phyloP scores from a whole-genome alignment of 495 filamentous ascomycete genomes.

The Penicillium herquei region DNA sequence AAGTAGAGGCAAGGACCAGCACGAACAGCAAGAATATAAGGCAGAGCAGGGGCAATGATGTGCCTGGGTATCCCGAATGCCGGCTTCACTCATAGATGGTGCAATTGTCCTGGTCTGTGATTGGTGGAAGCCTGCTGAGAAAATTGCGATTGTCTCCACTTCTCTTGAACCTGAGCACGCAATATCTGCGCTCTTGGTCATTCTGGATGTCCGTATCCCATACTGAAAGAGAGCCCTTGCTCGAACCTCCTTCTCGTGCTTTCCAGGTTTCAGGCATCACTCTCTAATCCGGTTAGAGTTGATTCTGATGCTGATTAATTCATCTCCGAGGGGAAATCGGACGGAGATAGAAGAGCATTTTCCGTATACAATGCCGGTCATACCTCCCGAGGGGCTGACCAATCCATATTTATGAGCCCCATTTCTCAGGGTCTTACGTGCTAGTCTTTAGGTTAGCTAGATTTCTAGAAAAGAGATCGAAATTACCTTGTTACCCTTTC shows the following conservation, averaged over 20 bases:
- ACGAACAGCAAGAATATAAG: conserved; percentile 14
- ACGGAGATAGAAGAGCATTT: background rate
- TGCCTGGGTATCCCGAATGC: background rate
- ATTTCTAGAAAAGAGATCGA: background rate
- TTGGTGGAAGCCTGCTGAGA: conserved; percentile 5
- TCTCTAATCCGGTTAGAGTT: background rate
- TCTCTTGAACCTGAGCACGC: conserved; percentile 34
- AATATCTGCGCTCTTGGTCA: conserved; percentile 35
- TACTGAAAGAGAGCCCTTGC: background rate
- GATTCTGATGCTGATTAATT: background rate
- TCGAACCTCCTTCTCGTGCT: background rate
- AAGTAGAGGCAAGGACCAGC: conserved; percentile 38
- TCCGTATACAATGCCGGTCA: background rate
- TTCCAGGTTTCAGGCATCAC: background rate
- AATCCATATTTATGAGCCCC: background rate
- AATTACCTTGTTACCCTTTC: background rate
- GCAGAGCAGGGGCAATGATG: background rate
- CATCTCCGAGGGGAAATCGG: background rate
- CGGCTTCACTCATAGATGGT: background rate
- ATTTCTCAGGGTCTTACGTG: background rate
- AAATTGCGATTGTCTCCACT: conserved; percentile 17
- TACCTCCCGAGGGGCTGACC: background rate
- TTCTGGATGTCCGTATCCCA: conserved; percentile 8
- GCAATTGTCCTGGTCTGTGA: background rate
- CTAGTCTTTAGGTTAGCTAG: background rate